Base-by-base conservation (phyloP, 2,329 filamentous ascomycete species). In the Colletotrichum lentis region DNA sequence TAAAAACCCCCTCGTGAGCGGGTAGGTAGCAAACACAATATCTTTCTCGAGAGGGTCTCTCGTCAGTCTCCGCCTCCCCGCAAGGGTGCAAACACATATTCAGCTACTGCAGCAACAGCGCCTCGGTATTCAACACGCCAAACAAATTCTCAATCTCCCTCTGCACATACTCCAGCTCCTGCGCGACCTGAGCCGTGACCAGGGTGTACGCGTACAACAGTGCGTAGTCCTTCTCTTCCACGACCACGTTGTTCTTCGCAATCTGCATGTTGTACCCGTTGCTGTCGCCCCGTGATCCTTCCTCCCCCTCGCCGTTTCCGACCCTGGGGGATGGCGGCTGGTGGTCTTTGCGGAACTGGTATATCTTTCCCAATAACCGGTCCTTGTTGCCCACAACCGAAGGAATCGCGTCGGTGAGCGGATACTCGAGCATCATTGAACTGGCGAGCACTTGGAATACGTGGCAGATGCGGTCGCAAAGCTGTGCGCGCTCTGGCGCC, bases 361-460 rank as follows among this genome's bases (percentile, higher is more conserved):
- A 96, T 46, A 97, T 91, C 79, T 93, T 95, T 22, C 93, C 91
- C 24, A 99, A 83, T 53, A 98, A 82, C 67, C 92, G 85, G 76
- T 99, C 94, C 71, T 96, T 87, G 47, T 90, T 89, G 76, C 91
- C 88, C 57, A 91, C 88, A 39, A 96, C 91, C 69, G 90, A 94
- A 0, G 96, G 96, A 49, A 98, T 84, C 14, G 92, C 92, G 75
- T 97, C 94, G 43, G 91, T 95, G 67, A 99, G 84, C 0, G 96
- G 94, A 74, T 97, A 98, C 79, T 97, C 94, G 10, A 98, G 85
- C 84, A 97, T 97, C 81, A 98, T 89, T 16, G 92, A 97, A 49
- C 92, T 96, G 1, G 96, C 96, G 70, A 99, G 87, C 6, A 98
- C 96, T 75, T 89, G 84, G 71, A 88, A 88, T 18, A 99, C 86